These are phyloP conservation scores for Eucalyptus sp. DNA, from an alignment of 345 rosid species.

Conservation along the genomic window DNA sequence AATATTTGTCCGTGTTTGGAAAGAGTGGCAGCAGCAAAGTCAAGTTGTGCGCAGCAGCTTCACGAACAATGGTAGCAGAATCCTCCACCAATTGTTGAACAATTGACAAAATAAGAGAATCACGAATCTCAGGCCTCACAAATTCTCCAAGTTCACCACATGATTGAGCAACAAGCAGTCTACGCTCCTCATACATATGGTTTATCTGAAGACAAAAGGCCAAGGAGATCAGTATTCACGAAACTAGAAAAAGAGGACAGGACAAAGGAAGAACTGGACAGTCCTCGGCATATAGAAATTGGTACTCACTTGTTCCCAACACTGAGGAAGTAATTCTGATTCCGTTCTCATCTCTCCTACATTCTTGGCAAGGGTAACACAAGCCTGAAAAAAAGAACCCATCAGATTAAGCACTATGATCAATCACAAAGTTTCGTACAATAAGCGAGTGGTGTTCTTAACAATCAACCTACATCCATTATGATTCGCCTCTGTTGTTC, in stretches of 20 bases:
- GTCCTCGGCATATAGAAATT: background rate
- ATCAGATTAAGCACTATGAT: background rate
- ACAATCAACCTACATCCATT: constrained; percentile 71
- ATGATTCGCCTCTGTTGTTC: constrained; percentile 91
- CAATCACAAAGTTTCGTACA: background rate
- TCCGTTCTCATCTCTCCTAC: constrained; percentile 99
- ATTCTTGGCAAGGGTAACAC: constrained; percentile 85
- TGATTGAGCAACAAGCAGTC: constrained; percentile 96
- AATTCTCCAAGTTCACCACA: constrained; percentile 96
- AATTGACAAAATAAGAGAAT: constrained; percentile 91
- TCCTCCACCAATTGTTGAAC: constrained; percentile 90
- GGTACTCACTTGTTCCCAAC: constrained; percentile 92
- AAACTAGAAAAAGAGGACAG: background rate
- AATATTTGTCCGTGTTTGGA: constrained; percentile 90
- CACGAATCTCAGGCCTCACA: constrained; percentile 92
- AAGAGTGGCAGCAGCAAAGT: constrained; percentile 90
- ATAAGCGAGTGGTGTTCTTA: background rate
- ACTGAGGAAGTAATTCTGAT: constrained; percentile 93
- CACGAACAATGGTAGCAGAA: constrained; percentile 88
- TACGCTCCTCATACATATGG: constrained; percentile 95
- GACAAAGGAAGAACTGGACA: background rate
- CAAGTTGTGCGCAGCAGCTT: constrained; percentile 90
- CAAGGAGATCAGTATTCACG: background rate
- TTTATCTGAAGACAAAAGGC: constrained; percentile 51
- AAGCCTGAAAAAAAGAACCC: constrained; percentile 52